Conservation (phyloP, 805 yeast species). For the Metschnikowia dekortorum region DNA sequence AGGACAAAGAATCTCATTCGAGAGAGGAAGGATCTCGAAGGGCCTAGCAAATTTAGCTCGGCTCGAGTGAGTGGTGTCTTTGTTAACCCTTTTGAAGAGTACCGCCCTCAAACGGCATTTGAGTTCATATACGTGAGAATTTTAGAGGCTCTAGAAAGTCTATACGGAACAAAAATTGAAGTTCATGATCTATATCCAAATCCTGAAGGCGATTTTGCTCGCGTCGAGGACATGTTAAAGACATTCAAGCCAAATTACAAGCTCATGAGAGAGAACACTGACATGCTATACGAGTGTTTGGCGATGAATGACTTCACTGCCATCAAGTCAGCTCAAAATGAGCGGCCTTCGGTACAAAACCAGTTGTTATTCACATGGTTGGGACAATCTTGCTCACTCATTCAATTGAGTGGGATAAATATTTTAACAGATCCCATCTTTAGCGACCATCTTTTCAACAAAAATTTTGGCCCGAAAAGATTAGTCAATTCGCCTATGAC, state of each 20-base stretch:
- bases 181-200: conserved; percentile 30
- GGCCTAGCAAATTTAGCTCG: conserved; percentile 26
- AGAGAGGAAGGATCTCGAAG: conserved; percentile 7
- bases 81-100: conserved; percentile 88
- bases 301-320: conserved; percentile 4
- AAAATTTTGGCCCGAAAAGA: conserved; percentile 75
- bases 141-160: conserved; percentile 62
- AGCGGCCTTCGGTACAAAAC: conserved; percentile 21
- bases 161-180: conserved; percentile 35
- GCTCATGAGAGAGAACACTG: conserved; percentile 34
- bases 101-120: conserved; percentile 82
- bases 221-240: conserved; percentile 55
- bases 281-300: conserved; percentile 26
- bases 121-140: conserved; percentile 77
- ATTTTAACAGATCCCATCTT: conserved; percentile 86
- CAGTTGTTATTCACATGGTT: conserved; percentile 80
- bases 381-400: conserved; percentile 83
- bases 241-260: conserved; percentile 53
- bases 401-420: conserved; percentile 68
- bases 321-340: neutral
- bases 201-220: conserved; percentile 34
- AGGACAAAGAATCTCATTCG: conserved; percentile 53
- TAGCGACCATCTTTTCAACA: conserved; percentile 56
- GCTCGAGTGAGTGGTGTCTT: conserved; percentile 63
- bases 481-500: conserved; percentile 73